Conservation (phyloP, 345 rosid genomes). For the Populus ilicifolia region DNA sequence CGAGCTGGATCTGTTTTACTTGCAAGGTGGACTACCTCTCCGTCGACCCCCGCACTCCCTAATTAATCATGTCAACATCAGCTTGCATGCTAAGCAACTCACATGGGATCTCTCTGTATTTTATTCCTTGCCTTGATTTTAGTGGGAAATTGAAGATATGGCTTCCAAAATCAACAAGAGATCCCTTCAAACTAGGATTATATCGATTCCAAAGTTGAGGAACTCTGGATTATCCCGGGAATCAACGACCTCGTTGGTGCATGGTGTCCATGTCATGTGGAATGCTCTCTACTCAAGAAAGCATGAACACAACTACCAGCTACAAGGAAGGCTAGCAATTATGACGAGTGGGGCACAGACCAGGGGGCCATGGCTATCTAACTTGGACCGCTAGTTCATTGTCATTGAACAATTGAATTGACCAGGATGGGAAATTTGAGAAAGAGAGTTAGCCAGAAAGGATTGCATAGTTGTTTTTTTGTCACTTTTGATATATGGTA, state of each 20-base stretch:
- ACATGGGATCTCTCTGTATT: neutral
- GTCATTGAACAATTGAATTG: neutral
- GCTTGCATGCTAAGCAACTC: neutral
- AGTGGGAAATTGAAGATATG: neutral
- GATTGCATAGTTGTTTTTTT: too few species aligned
- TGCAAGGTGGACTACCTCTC: too few species aligned
- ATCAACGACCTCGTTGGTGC: neutral
- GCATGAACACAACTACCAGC: neutral
- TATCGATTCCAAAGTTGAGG: neutral
- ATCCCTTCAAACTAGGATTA: neutral
- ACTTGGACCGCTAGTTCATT: neutral
- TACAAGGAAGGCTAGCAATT: neutral
- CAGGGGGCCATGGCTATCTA: neutral
- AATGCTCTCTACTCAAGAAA: neutral
- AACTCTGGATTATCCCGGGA: neutral
- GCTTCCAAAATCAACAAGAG: neutral
- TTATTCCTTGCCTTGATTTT: neutral
- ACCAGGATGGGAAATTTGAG: neutral
- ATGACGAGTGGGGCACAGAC: neutral
- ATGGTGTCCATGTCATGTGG: neutral
- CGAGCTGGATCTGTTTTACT: too few species aligned
- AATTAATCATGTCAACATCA: neutral
- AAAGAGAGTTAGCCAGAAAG: neutral
- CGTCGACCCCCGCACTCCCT: neutral
- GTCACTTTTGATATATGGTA: too few species aligned